Conservation (phyloP, 1,139 yeast genomes). For the Magnusiomyces paraingens region DNA sequence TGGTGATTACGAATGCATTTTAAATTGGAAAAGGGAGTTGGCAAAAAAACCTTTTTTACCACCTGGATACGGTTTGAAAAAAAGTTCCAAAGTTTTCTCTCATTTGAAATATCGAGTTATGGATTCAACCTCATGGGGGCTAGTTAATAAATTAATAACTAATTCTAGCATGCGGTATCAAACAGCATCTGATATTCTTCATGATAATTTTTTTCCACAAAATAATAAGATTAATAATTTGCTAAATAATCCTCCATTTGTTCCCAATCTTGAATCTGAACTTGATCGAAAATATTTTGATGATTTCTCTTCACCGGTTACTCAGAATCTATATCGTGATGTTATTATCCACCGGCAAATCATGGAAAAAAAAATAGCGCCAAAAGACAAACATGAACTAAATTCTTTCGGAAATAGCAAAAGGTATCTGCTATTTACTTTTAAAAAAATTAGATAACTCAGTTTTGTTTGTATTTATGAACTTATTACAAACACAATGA, state of each 20-base stretch:
- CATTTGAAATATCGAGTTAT: not conserved
- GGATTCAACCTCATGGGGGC: slow-evolving; percentile 9
- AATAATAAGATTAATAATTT: not conserved
- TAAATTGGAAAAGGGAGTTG: not conserved
- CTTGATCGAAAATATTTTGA: slow-evolving; percentile 16
- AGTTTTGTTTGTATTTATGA: not conserved
- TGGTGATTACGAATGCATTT: slow-evolving; percentile 13
- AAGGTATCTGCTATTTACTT: slow-evolving; percentile 15
- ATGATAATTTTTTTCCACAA: slow-evolving; percentile 11
- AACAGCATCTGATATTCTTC: slow-evolving; percentile 11
- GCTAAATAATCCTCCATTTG: slow-evolving; percentile 11
- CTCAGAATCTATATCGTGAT: slow-evolving; percentile 15
- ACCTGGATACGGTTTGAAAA: not conserved
- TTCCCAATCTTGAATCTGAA: slow-evolving; percentile 14
- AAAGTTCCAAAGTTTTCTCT: not conserved
- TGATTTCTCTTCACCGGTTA: slow-evolving; percentile 17
- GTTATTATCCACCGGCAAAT: slow-evolving; percentile 14
- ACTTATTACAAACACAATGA: not conserved
- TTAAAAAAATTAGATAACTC: not conserved
- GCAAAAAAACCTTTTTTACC: not conserved
- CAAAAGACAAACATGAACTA: slow-evolving; percentile 9
- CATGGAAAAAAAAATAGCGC: slow-evolving; percentile 8
- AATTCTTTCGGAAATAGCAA: not conserved
- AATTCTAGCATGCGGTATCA: slow-evolving; percentile 8
- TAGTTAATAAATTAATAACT: slow-evolving; percentile 10